Evolutionary conservation across 306 rosid genomes (phyloP).

Genomic region (Geum urbanum): DNA sequence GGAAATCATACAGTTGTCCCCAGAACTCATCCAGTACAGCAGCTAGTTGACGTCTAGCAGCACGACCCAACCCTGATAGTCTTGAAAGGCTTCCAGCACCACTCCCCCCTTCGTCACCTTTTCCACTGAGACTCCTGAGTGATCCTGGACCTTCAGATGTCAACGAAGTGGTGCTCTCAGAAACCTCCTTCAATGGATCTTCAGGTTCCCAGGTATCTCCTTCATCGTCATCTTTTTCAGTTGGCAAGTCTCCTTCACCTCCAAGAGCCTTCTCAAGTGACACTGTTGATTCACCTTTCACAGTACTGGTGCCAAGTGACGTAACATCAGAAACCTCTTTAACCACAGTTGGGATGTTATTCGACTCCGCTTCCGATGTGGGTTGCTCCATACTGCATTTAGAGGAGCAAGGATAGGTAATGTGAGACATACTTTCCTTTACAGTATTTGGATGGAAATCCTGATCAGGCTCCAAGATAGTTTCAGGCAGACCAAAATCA

Average conservation of each 20-base stretch:
- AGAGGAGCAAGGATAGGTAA: conserved; percentile 33
- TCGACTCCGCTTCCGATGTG: conserved; percentile 36
- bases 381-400: conserved; percentile 34
- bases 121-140: conserved; percentile 82
- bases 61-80: conserved; percentile 91
- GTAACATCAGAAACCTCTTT: conserved; percentile 40
- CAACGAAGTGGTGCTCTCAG: conserved; percentile 40
- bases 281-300: conserved; percentile 34
- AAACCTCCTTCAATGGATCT: conserved; percentile 52
- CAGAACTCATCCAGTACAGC: conserved; percentile 76
- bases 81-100: conserved; percentile 91
- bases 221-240: conserved; percentile 69
- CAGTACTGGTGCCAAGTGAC: conserved; percentile 26
- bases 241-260: conserved; percentile 45
- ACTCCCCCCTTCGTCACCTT: conserved; percentile 80
- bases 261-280: conserved; percentile 50
- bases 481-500: conserved; percentile 49
- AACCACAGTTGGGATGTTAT: conserved; percentile 35
- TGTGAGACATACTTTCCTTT: conserved; percentile 39
- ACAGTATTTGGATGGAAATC: conserved; percentile 34
- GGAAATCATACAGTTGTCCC: conserved; percentile 81
- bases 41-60: conserved; percentile 88
- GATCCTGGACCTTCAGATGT: conserved; percentile 85
- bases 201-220: conserved; percentile 75
- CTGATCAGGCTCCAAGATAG: conserved; percentile 47